Percentiles rank a stretch among this genome's conserved stretches.
Conservation (phyloP, 2,329 filamentous ascomycete species). For the Colletotrichum spaethianum region DNA sequence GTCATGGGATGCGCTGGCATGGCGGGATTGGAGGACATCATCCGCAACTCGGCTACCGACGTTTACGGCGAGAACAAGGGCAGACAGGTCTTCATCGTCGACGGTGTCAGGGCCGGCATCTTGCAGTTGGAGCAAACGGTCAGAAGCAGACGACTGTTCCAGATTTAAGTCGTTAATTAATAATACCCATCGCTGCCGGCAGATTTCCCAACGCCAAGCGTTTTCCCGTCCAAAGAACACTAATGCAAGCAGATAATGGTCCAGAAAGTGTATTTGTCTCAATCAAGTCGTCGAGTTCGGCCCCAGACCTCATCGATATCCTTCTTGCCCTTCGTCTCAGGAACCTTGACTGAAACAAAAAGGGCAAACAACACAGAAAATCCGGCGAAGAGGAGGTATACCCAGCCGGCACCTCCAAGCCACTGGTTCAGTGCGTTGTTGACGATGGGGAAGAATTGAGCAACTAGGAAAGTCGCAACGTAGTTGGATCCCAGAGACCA, state of each 20-base stretch:
- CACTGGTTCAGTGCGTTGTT: conserved; percentile 78
- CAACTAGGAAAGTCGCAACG: conserved; percentile 90
- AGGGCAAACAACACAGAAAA: conserved; percentile 77
- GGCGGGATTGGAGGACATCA: conserved; percentile 85
- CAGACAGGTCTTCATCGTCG: conserved; percentile 76
- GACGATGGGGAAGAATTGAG: conserved; percentile 93
- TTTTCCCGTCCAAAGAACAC: conserved; percentile 1
- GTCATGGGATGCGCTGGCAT: conserved; percentile 93
- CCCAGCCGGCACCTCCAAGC: conserved; percentile 80
- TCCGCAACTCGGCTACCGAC: conserved; percentile 77
- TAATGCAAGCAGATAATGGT: background rate
- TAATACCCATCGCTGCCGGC: conserved; percentile 8
- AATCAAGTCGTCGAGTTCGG: conserved; percentile 69
- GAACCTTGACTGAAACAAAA: conserved; percentile 83
- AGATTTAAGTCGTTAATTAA: conserved; percentile 9
- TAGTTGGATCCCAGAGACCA: conserved; percentile 92
- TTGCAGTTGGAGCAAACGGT: conserved; percentile 72
- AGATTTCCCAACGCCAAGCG: conserved; percentile 1
- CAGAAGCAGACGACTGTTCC: conserved; percentile 58
- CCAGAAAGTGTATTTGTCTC: conserved; percentile 36
- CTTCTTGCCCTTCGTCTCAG: conserved; percentile 90
- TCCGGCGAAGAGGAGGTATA: conserved; percentile 92
- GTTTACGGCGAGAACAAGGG: conserved; percentile 73
- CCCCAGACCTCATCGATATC: conserved; percentile 95
- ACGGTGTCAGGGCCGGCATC: conserved; percentile 82